Evolutionary conservation across 495 filamentous ascomycete species (phyloP).

Genomic region (Penicillium goetzii): DNA sequence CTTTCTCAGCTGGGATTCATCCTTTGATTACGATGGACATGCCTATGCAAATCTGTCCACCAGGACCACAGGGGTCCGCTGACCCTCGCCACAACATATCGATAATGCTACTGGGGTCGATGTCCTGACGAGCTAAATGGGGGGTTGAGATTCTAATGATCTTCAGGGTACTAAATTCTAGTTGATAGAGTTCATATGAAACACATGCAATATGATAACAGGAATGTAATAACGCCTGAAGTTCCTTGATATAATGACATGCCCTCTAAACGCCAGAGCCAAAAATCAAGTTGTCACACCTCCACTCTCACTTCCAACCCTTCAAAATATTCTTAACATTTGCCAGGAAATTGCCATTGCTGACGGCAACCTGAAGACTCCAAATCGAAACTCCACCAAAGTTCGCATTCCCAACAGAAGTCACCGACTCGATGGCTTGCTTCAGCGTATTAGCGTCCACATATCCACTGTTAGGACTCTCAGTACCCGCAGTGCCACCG

Average conservation of each 20-base stretch:
- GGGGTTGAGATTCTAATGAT: not conserved
- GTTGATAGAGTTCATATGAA: not conserved
- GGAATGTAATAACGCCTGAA: not conserved
- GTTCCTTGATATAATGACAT: not conserved
- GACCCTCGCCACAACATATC: no score
- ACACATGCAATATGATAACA: not conserved
- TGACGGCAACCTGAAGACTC: conserved; percentile 2
- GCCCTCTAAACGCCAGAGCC: not conserved
- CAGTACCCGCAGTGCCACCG: not conserved
- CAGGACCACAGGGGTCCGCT: no score
- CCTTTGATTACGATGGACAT: no score
- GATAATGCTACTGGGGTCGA: not conserved
- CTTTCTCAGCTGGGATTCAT: no score
- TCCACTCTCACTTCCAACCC: not conserved
- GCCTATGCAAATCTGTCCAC: no score
- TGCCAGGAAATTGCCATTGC: conserved; percentile 9
- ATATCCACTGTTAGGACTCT: conserved; percentile 9
- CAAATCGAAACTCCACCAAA: conserved; percentile 15
- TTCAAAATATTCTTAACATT: not conserved
- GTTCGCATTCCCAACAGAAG: not conserved
- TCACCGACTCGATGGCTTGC: conserved; percentile 2
- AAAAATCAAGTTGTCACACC: not conserved
- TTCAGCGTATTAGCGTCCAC: conserved; percentile 3
- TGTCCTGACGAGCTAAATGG: not conserved
- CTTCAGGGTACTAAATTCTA: not conserved